Conservation (phyloP, 2,329 filamentous ascomycete genomes). For the Trichoderma sp. region DNA sequence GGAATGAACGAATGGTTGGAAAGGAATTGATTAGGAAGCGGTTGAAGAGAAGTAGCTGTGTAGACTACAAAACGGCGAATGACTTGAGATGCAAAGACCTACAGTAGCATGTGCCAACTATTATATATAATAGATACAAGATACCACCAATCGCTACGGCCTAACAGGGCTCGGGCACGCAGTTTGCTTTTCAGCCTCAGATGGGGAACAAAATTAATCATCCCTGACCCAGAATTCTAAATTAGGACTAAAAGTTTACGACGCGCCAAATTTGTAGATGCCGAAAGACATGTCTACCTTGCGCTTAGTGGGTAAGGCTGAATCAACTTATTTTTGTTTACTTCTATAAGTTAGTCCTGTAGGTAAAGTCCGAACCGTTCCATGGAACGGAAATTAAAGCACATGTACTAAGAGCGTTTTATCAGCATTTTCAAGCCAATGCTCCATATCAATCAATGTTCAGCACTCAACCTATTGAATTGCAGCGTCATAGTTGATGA, state of each 20-base stretch:
- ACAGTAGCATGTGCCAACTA: not conserved
- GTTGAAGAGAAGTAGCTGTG: not conserved
- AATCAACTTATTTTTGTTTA: not conserved
- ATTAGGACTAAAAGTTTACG: not conserved
- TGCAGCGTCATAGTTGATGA: too few relatives aligned
- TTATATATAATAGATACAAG: not conserved
- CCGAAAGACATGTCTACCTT: not conserved
- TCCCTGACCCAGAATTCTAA: not conserved
- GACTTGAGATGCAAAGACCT: not conserved
- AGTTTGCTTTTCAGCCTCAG: not conserved
- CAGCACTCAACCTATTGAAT: not conserved
- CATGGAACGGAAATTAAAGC: not conserved
- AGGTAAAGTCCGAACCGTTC: not conserved
- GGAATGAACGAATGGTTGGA: not conserved
- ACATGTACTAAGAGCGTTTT: not conserved
- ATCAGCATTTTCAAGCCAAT: not conserved
- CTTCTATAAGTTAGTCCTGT: not conserved
- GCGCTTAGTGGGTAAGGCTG: not conserved
- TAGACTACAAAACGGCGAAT: not conserved
- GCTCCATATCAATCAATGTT: not conserved
- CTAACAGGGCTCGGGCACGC: not conserved
- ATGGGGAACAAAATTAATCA: not conserved
- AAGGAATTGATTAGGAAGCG: not conserved
- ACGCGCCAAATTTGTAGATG: not conserved
- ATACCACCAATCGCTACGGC: not conserved